Evolutionary conservation across 2,329 filamentous ascomycete genomes (phyloP).

Genomic region (Hymenoscyphus infarciens): DNA sequence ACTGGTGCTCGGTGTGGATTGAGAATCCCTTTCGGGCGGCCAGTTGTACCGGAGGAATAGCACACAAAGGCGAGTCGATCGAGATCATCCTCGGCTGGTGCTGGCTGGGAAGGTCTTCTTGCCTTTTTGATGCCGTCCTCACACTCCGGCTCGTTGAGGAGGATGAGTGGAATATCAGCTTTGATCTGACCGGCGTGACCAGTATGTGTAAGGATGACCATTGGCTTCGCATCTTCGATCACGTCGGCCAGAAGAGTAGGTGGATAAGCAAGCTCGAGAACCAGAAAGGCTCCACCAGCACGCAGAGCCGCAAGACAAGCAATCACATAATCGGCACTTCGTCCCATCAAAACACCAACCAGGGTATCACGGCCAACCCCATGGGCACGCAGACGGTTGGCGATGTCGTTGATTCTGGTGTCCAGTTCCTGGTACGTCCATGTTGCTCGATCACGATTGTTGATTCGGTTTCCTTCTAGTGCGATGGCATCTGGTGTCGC

Average conservation of each 20-base stretch:
- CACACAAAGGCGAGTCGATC: conserved; percentile 76
- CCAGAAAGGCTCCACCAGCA: conserved; percentile 75
- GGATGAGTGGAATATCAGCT: conserved; percentile 58
- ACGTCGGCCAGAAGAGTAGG: conserved; percentile 71
- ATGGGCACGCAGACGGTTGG: conserved; percentile 59
- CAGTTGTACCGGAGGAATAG: conserved; percentile 83
- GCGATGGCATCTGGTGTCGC: conserved; percentile 67
- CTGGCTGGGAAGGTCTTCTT: conserved; percentile 41
- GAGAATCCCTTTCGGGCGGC: conserved; percentile 77
- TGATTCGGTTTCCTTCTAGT: conserved; percentile 61
- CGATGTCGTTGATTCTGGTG: conserved; percentile 60
- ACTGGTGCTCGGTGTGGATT: conserved; percentile 74
- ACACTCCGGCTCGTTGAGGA: conserved; percentile 51
- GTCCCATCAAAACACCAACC: conserved; percentile 71
- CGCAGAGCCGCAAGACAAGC: conserved; percentile 73
- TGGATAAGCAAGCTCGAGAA: conserved; percentile 76
- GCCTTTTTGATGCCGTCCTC: conserved; percentile 14
- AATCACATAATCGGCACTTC: conserved; percentile 76
- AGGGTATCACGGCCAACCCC: conserved; percentile 70
- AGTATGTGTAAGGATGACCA: conserved; percentile 65
- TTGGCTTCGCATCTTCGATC: conserved; percentile 69
- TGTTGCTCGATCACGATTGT: conserved; percentile 36
- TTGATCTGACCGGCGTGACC: conserved; percentile 65
- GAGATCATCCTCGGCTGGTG: conserved; percentile 63
- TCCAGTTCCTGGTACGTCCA: conserved; percentile 75